Evolutionary conservation across 1,284 basidiomycete genomes (phyloP).

Genomic region (Apiotrichum gracile): DNA sequence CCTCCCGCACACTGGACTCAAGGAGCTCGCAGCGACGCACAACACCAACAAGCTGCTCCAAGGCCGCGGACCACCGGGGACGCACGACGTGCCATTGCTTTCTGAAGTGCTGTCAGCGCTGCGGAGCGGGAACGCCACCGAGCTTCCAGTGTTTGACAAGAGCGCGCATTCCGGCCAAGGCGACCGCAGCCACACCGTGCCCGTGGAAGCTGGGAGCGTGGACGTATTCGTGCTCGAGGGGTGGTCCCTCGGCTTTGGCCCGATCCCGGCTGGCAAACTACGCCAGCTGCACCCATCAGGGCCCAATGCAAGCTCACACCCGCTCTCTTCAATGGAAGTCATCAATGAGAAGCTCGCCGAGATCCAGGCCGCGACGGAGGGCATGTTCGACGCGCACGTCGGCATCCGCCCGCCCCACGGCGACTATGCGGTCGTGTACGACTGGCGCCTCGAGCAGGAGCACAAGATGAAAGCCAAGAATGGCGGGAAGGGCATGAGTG

Average conservation of each 20-base stretch:
- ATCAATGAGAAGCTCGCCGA: slow-evolving; percentile 29
- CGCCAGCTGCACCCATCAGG: slow-evolving; percentile 29
- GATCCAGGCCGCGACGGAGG: slow-evolving; percentile 11
- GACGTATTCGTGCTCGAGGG: slow-evolving; percentile 72
- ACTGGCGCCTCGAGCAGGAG: slow-evolving; percentile 82
- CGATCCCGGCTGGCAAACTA: slow-evolving; percentile 22
- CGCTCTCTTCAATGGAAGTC: slow-evolving; percentile 15
- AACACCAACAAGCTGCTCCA: slow-evolving; percentile 33
- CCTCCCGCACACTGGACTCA: slow-evolving; percentile 26
- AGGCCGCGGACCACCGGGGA: slow-evolving; percentile 43
- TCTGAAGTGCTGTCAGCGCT: neutral
- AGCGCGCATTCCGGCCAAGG: slow-evolving; percentile 69
- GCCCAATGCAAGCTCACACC: slow-evolving; percentile 19
- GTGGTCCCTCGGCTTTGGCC: slow-evolving; percentile 51
- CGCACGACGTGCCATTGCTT: slow-evolving; percentile 29
- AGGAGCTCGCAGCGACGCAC: slow-evolving; percentile 24
- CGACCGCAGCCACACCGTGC: slow-evolving; percentile 57
- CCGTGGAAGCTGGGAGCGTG: neutral
- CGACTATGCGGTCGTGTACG: slow-evolving; percentile 34
- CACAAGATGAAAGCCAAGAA: slow-evolving; percentile 75
- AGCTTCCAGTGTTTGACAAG: slow-evolving; percentile 64
- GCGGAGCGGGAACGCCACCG: neutral
- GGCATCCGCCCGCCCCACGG: slow-evolving; percentile 23
- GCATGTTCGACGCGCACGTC: slow-evolving; percentile 26
- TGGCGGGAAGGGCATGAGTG: slow-evolving; percentile 79